Evolutionary conservation across 2,329 filamentous ascomycete species (phyloP).

Genomic region (Gremmenia infestans): DNA sequence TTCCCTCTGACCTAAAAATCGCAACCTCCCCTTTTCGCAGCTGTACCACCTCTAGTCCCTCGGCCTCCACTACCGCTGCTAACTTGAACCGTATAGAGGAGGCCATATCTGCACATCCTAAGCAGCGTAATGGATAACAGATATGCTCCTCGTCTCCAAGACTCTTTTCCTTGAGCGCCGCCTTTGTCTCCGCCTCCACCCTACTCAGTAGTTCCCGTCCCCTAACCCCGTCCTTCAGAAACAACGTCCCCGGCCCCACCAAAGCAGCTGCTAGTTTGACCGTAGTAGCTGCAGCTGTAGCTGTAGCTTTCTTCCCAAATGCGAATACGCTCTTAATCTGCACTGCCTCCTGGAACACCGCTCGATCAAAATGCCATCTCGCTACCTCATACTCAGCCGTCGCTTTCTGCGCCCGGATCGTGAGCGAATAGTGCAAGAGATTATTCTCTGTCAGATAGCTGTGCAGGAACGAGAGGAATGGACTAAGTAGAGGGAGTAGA

Average conservation of each 20-base stretch:
- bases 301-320: too few species aligned
- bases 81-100: neutral
- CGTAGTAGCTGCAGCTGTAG: neutral
- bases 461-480: constrained; percentile 4
- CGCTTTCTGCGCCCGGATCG: constrained; percentile 4
- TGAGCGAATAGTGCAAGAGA: constrained; percentile 5
- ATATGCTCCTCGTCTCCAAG: neutral
- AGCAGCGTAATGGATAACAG: constrained; percentile 1
- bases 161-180: too few species aligned
- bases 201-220: neutral
- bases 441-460: neutral
- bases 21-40: neutral
- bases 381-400: constrained; percentile 5
- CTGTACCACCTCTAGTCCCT: constrained; percentile 2
- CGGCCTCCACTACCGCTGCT: neutral
- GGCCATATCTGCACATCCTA: constrained; percentile 9
- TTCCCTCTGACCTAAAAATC: constrained; percentile 3
- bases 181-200: neutral
- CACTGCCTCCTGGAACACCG: neutral
- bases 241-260: constrained; percentile 4
- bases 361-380: constrained; percentile 8
- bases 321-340: neutral
- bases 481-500: neutral
- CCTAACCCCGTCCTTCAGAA: neutral
- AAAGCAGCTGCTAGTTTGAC: constrained; percentile 4